Conservation (phyloP, 1,284 basidiomycete genomes). For the Pseudozyma pruni region DNA sequence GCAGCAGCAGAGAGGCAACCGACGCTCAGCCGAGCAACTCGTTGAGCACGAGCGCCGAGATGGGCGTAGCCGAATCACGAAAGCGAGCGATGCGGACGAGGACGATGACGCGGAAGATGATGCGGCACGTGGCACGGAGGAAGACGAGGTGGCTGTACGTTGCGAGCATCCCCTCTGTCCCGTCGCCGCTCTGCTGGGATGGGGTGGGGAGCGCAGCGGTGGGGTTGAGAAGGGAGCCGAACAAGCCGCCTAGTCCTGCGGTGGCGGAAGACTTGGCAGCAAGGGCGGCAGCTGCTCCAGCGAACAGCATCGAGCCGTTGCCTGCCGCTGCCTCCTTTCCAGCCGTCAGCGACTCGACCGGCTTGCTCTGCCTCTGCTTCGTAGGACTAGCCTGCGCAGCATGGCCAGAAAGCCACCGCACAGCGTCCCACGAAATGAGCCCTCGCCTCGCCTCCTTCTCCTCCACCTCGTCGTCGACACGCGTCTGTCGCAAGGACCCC, state of each 20-base stretch:
- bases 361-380: neutral
- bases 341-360: neutral
- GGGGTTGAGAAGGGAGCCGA: conserved; percentile 14
- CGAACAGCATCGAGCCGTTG: conserved; percentile 10
- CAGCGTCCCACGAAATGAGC: conserved; percentile 21
- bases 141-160: conserved; percentile 19
- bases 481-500: neutral
- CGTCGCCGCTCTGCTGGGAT: neutral
- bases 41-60: conserved; percentile 29
- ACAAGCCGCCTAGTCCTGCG: conserved; percentile 14
- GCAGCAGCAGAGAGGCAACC: conserved; percentile 6
- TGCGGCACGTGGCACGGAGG: conserved; percentile 29
- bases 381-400: conserved; percentile 3
- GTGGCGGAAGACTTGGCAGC: conserved; percentile 5
- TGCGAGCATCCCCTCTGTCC: conserved; percentile 2
- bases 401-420: conserved; percentile 17
- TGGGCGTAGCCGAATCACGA: conserved; percentile 21
- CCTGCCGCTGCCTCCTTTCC: neutral
- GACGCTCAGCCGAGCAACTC: conserved; percentile 24
- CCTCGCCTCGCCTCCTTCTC: conserved; percentile 6
- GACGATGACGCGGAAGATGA: conserved; percentile 38
- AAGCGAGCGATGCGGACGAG: conserved; percentile 21
- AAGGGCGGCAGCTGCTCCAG: conserved; percentile 16
- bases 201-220: neutral
- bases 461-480: neutral